Evolutionary conservation across 2,329 filamentous ascomycete species (phyloP).

Genomic region (Colletotrichum sp.): DNA sequence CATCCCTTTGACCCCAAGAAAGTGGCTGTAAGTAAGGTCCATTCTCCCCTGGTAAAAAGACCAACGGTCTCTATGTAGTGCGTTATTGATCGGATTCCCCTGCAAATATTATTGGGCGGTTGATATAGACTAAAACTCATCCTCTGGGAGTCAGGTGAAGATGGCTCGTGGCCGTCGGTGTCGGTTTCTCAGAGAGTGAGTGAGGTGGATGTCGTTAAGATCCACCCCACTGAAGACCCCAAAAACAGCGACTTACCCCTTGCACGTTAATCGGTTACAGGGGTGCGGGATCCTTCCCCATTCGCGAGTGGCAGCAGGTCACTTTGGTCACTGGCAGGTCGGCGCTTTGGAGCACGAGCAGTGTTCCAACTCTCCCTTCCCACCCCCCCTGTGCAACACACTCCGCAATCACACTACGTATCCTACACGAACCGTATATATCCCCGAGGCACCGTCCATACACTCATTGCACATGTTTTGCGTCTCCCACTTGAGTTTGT

Average conservation of each 20-base stretch:
- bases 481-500: background rate
- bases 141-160: background rate
- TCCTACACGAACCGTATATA: constrained; percentile 17
- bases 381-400: constrained; percentile 3
- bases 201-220: background rate
- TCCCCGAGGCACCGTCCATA: constrained; percentile 7
- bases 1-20: background rate
- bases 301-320: constrained; percentile 9
- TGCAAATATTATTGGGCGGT: background rate
- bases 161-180: background rate
- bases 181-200: background rate
- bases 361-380: constrained; percentile 11
- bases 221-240: constrained; percentile 14
- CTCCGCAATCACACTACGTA: constrained; percentile 19
- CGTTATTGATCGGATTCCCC: background rate
- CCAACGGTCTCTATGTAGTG: background rate
- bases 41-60: background rate
- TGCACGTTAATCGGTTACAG: constrained; percentile 19
- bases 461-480: background rate
- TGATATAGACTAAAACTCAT: background rate
- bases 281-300: constrained; percentile 13
- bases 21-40: background rate
- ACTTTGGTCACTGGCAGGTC: background rate
- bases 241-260: background rate
- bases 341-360: constrained; percentile 1